Percentiles rank a stretch among this genome's conserved stretches.
Evolutionary conservation across 1,284 basidiomycete species (phyloP).

Genomic region (Vanrija humicola): DNA sequence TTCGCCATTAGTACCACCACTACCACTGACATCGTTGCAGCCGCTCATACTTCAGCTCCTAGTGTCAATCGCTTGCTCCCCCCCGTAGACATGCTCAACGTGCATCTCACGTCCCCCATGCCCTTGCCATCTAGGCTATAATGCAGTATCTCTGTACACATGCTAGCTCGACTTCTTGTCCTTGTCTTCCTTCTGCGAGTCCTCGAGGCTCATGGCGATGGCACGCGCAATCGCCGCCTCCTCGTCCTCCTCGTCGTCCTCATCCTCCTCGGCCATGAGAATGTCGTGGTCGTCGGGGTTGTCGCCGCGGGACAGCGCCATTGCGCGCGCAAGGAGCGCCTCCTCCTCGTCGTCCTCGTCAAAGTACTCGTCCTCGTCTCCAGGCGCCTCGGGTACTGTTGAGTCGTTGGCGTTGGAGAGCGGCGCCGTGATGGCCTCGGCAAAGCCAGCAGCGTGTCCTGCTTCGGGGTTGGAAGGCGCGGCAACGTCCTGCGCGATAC

Average conservation of each 20-base stretch:
- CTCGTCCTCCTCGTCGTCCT: slow-evolving; percentile 51
- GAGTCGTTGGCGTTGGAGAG: slow-evolving; percentile 26
- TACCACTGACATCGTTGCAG: too few relatives aligned
- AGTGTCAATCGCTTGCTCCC: too few relatives aligned
- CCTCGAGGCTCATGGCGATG: slow-evolving; percentile 59
- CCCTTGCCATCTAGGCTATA: background rate
- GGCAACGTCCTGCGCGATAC: slow-evolving; percentile 1
- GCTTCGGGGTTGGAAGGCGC: slow-evolving; percentile 12
- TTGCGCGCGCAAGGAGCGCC: slow-evolving; percentile 39
- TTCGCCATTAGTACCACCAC: too few relatives aligned
- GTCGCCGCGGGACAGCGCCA: slow-evolving; percentile 40
- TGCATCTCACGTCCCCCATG: too few relatives aligned
- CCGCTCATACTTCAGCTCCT: too few relatives aligned
- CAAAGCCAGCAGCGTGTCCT: slow-evolving; percentile 14
- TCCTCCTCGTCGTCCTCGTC: slow-evolving; percentile 40
- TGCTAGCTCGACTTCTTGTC: slow-evolving; percentile 13
- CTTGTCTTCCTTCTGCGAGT: slow-evolving; percentile 36
- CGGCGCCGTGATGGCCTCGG: slow-evolving; percentile 21
- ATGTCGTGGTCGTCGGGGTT: slow-evolving; percentile 35
- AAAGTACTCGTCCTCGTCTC: slow-evolving; percentile 21
- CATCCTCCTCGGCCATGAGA: slow-evolving; percentile 39
- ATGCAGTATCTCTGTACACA: slow-evolving; percentile 5
- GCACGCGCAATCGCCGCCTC: slow-evolving; percentile 62
- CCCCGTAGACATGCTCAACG: too few relatives aligned
- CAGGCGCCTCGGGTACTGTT: slow-evolving; percentile 19